Evolutionary conservation across 1,139 yeast genomes (phyloP).

Genomic region (Keqinozyma sinolaborantium): DNA sequence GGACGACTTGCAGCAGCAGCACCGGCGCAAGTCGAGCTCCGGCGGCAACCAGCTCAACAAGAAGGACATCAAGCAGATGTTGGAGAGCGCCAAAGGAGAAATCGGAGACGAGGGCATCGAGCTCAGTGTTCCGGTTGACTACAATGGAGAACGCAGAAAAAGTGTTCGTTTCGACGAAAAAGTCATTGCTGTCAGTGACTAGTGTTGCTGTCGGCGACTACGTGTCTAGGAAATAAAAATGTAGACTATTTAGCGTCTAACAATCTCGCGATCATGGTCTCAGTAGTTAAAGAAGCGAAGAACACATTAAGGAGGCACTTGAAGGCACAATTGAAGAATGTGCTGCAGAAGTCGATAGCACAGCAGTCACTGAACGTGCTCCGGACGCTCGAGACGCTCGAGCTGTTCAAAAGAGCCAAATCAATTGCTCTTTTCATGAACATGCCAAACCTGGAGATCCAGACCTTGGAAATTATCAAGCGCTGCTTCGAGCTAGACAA

Average conservation of each 20-base stretch:
- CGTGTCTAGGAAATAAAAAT: too few relatives aligned
- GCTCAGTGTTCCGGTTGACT: constrained; percentile 37
- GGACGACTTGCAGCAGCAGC: constrained; percentile 44
- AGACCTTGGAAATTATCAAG: constrained; percentile 49
- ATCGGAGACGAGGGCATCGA: constrained; percentile 46
- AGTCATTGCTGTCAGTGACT: constrained; percentile 32
- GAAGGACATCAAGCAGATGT: constrained; percentile 45
- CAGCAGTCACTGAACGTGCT: constrained; percentile 23
- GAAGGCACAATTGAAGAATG: constrained; percentile 12
- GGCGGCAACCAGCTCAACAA: constrained; percentile 17
- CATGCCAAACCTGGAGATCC: constrained; percentile 62
- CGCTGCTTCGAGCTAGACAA: constrained; percentile 44
- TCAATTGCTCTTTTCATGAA: constrained; percentile 62
- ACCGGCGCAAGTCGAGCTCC: constrained; percentile 31
- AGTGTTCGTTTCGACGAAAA: constrained; percentile 72
- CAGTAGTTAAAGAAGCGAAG: constrained; percentile 9
- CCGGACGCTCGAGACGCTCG: constrained; percentile 23
- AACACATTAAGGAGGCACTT: constrained; percentile 15
- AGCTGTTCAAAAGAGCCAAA: constrained; percentile 40
- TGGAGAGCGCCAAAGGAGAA: constrained; percentile 29
- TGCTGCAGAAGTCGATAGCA: constrained; percentile 12
- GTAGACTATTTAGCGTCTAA: too few relatives aligned
- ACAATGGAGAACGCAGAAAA: constrained; percentile 52
- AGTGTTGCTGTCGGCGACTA: too few relatives aligned
- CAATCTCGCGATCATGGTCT: constrained; percentile 1